Evolutionary conservation across 2,329 filamentous ascomycete genomes (phyloP), one percentile per base, ranked within the genome.

Genomic region (Aspergillus costaricaensis): DNA sequence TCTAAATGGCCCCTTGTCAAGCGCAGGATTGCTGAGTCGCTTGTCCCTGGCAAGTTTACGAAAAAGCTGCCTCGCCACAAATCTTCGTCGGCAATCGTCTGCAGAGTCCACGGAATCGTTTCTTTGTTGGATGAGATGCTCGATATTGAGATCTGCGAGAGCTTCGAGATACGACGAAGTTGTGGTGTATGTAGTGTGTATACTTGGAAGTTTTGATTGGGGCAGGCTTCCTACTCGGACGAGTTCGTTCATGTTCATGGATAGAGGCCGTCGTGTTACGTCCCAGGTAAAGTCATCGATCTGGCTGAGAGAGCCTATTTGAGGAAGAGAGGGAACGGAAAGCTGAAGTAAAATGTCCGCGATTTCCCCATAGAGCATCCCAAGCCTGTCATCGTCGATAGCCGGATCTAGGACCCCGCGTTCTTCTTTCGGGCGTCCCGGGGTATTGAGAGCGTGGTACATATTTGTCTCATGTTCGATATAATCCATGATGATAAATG

Each of bases 131-230:
- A 61, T 57, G 12, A 80, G 62, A 41, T 80, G 77, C 32, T 68
- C 68, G 4, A 83, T 66, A 55, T 83, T 77, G 67, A 79, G 73
- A 7, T 80, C 74, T 4, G 79, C 76, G 14, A 81, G 67, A 1
- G 70, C 71, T 21, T 48, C 47, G 48, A 76, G 77, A 72, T 79
- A 81, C n/a, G 75, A 71, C 19, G 75, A 71, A 6, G 75, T 65
- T 9, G 69, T 66, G 3, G 48, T n/a, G 56, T 73, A 79, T 8
- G 64, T 38, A 43, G 23, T 57, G 19, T 39, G 30, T 30, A 30
- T 9, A 2, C 2, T 2, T 0, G 39, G 39, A 9, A 41, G n/a
- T 2, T 17, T n/a, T 0, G 7, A 4, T 1, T 17, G 6, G 1
- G 39, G 39, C 4, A 41, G n/a, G 17, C 39, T 17, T 1, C n/a